Conservation (phyloP, 495 filamentous ascomycete genomes). For the Hypoxylon crocopeplum region DNA sequence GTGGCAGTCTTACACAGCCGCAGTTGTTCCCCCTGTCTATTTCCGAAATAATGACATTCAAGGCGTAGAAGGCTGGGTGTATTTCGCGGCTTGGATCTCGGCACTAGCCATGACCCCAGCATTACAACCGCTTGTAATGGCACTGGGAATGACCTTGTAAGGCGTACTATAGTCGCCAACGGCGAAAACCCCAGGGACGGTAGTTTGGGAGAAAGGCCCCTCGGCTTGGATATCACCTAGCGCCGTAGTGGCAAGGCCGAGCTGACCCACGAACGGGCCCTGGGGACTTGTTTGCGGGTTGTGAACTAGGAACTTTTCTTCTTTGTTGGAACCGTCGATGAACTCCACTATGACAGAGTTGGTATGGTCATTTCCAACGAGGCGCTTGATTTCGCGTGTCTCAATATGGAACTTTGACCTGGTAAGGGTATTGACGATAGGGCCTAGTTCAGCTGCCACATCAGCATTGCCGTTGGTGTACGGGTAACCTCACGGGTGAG, state of each 20-base stretch:
- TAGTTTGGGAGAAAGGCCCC: background rate
- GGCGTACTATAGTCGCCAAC: background rate
- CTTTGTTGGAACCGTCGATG: constrained; percentile 13
- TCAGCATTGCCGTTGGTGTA: constrained; percentile 34
- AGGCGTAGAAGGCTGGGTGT: too few relatives aligned
- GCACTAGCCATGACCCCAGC: background rate
- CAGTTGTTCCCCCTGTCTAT: too few relatives aligned
- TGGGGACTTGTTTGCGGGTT: constrained; percentile 2
- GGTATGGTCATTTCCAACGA: background rate
- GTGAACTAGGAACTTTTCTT: constrained; percentile 21
- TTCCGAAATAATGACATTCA: too few relatives aligned
- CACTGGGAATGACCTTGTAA: background rate
- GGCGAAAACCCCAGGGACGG: background rate
- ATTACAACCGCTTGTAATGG: background rate
- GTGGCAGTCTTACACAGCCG: constrained; percentile 56
- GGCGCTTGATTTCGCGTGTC: constrained; percentile 13
- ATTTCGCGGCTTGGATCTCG: background rate
- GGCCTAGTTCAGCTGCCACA: constrained; percentile 7
- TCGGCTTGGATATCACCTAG: constrained; percentile 5
- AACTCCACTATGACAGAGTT: constrained; percentile 16
- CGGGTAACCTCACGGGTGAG: constrained; percentile 21
- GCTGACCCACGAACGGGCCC: constrained; percentile 26
- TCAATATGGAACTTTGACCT: constrained; percentile 21
- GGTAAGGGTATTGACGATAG: too few relatives aligned
- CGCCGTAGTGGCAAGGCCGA: constrained; percentile 22